phyloP scores from a whole-genome alignment of 192 early-diverging fungal species.

The Backusella luteola region DNA sequence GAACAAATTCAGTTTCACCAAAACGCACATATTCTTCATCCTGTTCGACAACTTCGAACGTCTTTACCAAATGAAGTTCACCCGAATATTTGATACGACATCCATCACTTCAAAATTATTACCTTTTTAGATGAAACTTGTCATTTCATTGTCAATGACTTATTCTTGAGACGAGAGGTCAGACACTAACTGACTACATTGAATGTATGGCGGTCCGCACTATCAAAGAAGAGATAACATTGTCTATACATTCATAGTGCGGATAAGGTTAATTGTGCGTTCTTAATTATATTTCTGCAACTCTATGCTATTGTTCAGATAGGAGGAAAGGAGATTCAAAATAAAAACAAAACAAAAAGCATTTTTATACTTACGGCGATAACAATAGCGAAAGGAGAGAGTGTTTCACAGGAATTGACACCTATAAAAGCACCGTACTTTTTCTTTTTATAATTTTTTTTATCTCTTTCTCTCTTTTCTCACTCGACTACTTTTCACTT shows the following conservation, averaged over 20 bases:
- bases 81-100: neutral
- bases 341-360: neutral
- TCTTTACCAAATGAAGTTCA: neutral
- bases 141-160: neutral
- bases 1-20: slow-evolving; percentile 1
- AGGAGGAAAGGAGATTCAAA: neutral
- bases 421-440: neutral
- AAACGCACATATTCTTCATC: slow-evolving; percentile 1
- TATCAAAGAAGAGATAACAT: neutral
- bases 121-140: neutral
- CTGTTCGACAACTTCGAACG: neutral
- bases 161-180: neutral
- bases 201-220: neutral
- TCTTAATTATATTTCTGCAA: neutral
- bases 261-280: neutral
- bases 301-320: neutral
- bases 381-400: neutral
- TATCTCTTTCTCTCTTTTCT: neutral
- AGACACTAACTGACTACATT: neutral
- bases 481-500: neutral
- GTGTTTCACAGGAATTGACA: neutral
- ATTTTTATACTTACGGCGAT: slow-evolving; percentile 2
- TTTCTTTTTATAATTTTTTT: neutral
- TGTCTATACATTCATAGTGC: neutral
- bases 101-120: neutral